Percentiles rank a stretch among this genome's conserved stretches.
These are phyloP conservation scores for Trichoderma hamatum DNA, from an alignment of 2,329 filamentous ascomycete genomes.

Conservation along the genomic window DNA sequence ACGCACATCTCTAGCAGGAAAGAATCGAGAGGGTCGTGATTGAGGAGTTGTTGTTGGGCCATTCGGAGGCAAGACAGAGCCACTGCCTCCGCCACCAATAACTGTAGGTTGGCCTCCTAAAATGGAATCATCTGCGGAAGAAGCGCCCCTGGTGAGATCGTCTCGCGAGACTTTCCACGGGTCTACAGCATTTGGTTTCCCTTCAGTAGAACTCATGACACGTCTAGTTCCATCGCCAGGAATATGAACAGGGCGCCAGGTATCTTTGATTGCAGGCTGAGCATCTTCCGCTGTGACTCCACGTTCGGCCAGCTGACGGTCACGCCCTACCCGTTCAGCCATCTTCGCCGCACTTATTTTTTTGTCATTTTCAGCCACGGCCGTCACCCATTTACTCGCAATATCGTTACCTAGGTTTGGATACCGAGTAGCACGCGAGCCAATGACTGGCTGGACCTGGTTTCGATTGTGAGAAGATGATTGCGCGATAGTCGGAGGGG, in stretches of 20 bases:
- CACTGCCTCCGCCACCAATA: constrained; percentile 34
- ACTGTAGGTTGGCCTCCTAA: constrained; percentile 35
- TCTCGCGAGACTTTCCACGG: constrained; percentile 41
- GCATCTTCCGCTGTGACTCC: constrained; percentile 49
- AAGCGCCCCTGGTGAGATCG: constrained; percentile 29
- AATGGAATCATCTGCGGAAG: constrained; percentile 33
- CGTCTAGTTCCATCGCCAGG: constrained; percentile 44
- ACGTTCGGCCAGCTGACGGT: constrained; percentile 49
- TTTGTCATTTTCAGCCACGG: constrained; percentile 53
- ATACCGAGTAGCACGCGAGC: constrained; percentile 38
- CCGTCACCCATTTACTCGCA: constrained; percentile 48
- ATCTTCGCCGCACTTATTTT: constrained; percentile 45
- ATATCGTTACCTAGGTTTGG: constrained; percentile 38
- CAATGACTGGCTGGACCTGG: constrained; percentile 40
- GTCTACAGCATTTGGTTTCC: constrained; percentile 35
- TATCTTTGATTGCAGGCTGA: constrained; percentile 56
- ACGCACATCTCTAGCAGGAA: constrained; percentile 58
- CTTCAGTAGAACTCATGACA: constrained; percentile 33
- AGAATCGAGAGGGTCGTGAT: constrained; percentile 62
- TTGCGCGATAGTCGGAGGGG: constrained; percentile 40
- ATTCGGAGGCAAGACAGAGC: constrained; percentile 36
- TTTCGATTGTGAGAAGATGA: constrained; percentile 35
- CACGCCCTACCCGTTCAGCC: constrained; percentile 46
- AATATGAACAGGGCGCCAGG: constrained; percentile 53
- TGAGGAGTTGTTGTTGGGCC: constrained; percentile 46